Evolutionary conservation across 352 stramenopile species (phyloP), one percentile per base, ranked within the genome.

Genomic region (Phytophthora sojae): DNA sequence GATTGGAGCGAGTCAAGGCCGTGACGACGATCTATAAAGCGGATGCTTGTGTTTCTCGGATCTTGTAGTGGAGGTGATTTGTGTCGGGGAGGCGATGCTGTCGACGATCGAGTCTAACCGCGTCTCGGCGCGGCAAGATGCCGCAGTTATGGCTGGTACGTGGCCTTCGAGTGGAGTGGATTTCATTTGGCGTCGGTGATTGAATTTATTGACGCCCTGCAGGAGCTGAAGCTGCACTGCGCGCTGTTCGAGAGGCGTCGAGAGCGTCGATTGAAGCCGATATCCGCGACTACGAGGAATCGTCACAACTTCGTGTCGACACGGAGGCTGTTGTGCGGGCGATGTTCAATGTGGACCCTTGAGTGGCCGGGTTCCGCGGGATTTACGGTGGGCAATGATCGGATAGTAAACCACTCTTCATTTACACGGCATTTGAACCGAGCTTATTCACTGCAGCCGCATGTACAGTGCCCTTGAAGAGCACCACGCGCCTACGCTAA

Each of bases 1-100:
- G 50, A 45, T 32, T 29, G 19, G 21, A 54, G 21, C 19, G 4
- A 17, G 9, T 42, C 9, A 15, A 17, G 15, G 35, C 35, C 35
- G 35, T 42, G 11, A 15, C 35, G 35, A 42, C 35, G 35, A 42
- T 42, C 35, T 42, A 42, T 15, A 9, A 42, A 2, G 47, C 17
- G 21, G 11, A n/a, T 8, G 2, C 1, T 61, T 14, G 14, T 49
- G 39, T 2, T 49, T 23, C n/a, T 19, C 15, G 23, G 25, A 15
- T n/a, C 56, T 47, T 21, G 5, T 44, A 83, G 76, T 77, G 32
- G 72, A 83, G 35, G 63, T 83, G 6, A 78, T 83, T 57, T 15
- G 3, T n/a, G 49, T 80, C 9, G 68, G 65, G 15, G 72, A 76
- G 23, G 53, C 58, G 11, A 67, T 73, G 65, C 57, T 82, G 39